These are phyloP conservation scores for Orychophragmus violaceus DNA, from an alignment of 345 rosid species.

Conservation along the genomic window DNA sequence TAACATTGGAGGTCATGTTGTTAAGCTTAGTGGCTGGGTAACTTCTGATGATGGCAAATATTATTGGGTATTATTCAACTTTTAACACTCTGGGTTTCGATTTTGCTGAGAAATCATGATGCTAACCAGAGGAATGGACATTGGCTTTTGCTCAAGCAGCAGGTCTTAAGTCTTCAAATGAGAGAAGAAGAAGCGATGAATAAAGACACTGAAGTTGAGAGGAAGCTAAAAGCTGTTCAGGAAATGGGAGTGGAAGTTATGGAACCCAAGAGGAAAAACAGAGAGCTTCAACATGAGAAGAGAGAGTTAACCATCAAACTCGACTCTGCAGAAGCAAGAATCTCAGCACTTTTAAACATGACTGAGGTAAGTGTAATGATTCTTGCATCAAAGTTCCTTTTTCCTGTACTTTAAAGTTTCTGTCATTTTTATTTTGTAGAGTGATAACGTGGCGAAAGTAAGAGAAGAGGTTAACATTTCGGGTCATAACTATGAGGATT, in stretches of 20 bases:
- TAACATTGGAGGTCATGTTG: conserved; percentile 86
- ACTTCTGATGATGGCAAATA: conserved; percentile 84
- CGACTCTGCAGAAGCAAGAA: conserved; percentile 74
- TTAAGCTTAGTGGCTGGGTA: conserved; percentile 97
- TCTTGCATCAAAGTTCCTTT: neutral
- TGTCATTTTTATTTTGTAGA: conserved; percentile 28
- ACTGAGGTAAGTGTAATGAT: no score
- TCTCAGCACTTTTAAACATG: conserved; percentile 60
- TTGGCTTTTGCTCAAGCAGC: conserved; percentile 77
- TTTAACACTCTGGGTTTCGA: neutral
- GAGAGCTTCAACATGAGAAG: no score
- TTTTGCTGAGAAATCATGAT: neutral
- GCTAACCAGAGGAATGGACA: conserved; percentile 91
- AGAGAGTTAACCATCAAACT: conserved; percentile 71
- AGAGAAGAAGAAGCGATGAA: conserved; percentile 75
- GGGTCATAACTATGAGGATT: conserved; percentile 74
- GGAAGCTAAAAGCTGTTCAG: conserved; percentile 59
- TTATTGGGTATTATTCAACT: conserved; percentile 62
- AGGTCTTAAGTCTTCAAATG: conserved; percentile 66
- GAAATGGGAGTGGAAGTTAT: conserved; percentile 71
- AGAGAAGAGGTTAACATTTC: conserved; percentile 69
- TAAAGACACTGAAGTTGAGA: conserved; percentile 60
- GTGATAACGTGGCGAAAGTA: conserved; percentile 62
- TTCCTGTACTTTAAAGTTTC: neutral
- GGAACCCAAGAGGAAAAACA: no score